These are phyloP conservation scores for Amanita muscaria DNA, from an alignment of 768 basidiomycete species.

Conservation along the genomic window DNA sequence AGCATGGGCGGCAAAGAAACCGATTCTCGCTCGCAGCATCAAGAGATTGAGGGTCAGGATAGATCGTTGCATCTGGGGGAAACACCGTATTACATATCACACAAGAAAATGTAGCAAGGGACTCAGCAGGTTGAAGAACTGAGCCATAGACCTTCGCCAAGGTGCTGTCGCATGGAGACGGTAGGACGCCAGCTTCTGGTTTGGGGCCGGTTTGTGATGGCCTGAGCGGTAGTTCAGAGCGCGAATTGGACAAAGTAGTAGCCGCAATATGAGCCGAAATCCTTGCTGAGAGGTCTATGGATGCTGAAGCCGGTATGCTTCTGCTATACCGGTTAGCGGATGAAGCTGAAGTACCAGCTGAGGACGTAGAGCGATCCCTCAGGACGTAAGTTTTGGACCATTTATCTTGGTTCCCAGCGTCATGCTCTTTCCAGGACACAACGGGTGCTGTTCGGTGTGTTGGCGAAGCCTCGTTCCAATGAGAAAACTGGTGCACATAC, in stretches of 20 bases:
- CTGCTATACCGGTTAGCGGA: slow-evolving; percentile 43
- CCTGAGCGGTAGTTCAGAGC: slow-evolving; percentile 53
- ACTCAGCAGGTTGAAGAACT: slow-evolving; percentile 69
- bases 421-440: slow-evolving; percentile 47
- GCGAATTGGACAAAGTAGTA: slow-evolving; percentile 31
- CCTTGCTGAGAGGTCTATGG: slow-evolving; percentile 32
- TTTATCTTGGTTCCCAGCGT: slow-evolving; percentile 45
- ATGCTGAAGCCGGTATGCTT: slow-evolving; percentile 21
- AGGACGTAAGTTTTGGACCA: slow-evolving; percentile 79
- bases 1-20: slow-evolving; percentile 73
- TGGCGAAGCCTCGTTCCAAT: neutral
- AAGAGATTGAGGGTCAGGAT: slow-evolving; percentile 49
- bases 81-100: slow-evolving; percentile 55
- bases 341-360: slow-evolving; percentile 19
- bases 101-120: slow-evolving; percentile 63
- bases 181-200: slow-evolving; percentile 53
- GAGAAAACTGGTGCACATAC: slow-evolving; percentile 35
- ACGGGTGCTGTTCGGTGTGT: slow-evolving; percentile 46
- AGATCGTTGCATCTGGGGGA: slow-evolving; percentile 78
- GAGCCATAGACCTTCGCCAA: slow-evolving; percentile 83
- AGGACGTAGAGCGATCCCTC: slow-evolving; percentile 26
- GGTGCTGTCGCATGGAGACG: slow-evolving; percentile 44
- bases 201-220: slow-evolving; percentile 41
- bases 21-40: slow-evolving; percentile 27
- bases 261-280: slow-evolving; percentile 53